These are phyloP conservation scores for Fistulinella prunicolor DNA, from an alignment of 768 basidiomycete species.

Conservation along the genomic window DNA sequence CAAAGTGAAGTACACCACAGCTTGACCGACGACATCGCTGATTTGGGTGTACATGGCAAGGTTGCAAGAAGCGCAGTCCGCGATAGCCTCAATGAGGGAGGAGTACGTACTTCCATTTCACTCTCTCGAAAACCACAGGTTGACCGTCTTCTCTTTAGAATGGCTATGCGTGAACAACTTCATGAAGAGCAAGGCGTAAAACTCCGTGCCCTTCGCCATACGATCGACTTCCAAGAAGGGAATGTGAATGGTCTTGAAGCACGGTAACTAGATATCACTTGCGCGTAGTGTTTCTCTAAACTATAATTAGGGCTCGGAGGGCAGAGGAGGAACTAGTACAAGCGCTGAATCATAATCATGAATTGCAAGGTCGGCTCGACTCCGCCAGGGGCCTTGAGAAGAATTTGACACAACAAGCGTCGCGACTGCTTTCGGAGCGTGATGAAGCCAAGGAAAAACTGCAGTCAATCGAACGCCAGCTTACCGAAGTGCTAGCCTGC, in stretches of 20 bases:
- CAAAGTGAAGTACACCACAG: conserved; percentile 13
- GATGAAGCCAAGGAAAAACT: conserved; percentile 20
- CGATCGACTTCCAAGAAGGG: conserved; percentile 31
- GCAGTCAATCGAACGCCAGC: conserved; percentile 11
- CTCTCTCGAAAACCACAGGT: conserved; percentile 5
- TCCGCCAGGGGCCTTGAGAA: conserved; percentile 22
- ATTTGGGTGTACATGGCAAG: conserved; percentile 16
- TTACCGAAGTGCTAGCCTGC: conserved; percentile 15
- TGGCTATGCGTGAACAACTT: conserved; percentile 21
- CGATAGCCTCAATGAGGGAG: conserved; percentile 29
- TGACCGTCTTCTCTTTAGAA: conserved; percentile 18
- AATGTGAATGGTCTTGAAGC: conserved; percentile 24
- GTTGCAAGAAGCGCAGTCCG: conserved; percentile 26
- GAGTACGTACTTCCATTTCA: conserved; percentile 29
- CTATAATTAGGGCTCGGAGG: conserved; percentile 14
- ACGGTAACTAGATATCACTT: conserved; percentile 18
- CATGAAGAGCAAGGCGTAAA: conserved; percentile 25
- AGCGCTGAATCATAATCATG: conserved; percentile 21
- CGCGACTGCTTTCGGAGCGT: conserved; percentile 25
- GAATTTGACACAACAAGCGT: conserved; percentile 23
- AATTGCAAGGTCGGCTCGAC: conserved; percentile 29
- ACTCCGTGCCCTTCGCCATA: conserved; percentile 29
- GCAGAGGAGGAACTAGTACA: conserved; percentile 19
- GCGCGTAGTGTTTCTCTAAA: conserved; percentile 6
- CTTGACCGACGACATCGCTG: conserved; percentile 3